Evolutionary conservation across 192 early-diverging fungal species (phyloP).

Genomic region (Backusella liffmaniae): DNA sequence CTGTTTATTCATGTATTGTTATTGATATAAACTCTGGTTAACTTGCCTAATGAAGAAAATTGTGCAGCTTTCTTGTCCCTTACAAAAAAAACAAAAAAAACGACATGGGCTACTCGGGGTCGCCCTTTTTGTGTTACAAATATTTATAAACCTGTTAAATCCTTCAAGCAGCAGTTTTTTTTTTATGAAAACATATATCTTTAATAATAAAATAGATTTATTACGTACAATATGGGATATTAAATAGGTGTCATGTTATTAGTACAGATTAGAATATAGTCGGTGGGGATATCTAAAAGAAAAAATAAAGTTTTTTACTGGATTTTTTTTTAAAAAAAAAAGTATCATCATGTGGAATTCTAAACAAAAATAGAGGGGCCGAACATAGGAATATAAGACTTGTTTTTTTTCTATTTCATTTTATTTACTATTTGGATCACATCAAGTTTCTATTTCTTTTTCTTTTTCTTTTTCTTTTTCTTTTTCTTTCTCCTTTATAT

Average conservation of each 20-base stretch:
- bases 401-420: neutral
- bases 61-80: neutral
- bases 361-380: neutral
- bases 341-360: neutral
- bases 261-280: neutral
- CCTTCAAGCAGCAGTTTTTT: neutral
- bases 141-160: neutral
- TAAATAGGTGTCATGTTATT: neutral
- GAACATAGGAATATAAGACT: conserved; percentile 5
- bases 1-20: neutral
- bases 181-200: neutral
- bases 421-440: neutral
- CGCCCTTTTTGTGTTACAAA: neutral
- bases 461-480: neutral
- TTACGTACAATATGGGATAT: neutral
- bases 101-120: neutral
- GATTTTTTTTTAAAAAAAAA: conserved; percentile 76
- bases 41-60: neutral
- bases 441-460: neutral
- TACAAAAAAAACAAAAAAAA: neutral
- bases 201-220: neutral
- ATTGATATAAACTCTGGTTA: neutral
- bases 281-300: neutral
- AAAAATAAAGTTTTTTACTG: conserved; percentile 87
- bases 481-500: neutral